Evolutionary conservation across 495 filamentous ascomycete species (phyloP), one percentile per base, ranked within the genome.

Genomic region (Thermothielavioides terrestris): DNA sequence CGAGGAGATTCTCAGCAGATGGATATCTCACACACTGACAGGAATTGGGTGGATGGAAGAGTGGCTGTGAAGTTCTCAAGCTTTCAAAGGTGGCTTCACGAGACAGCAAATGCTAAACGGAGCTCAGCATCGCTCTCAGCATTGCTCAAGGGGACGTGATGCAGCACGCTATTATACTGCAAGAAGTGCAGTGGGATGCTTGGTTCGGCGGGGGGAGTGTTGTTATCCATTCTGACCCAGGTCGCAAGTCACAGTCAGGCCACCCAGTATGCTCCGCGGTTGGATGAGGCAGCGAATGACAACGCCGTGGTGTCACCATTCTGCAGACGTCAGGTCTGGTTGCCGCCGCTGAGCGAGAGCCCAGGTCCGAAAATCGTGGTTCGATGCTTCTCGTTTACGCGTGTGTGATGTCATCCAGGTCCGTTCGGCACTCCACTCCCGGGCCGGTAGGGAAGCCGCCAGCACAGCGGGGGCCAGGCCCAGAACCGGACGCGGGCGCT

Each of bases 391-490:
- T 50, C 37, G 38, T 42, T 41, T 34, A 54, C 46, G 55, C 35
- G n/a, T 9, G n/a, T 35, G 50, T 58, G 55, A 58, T 58, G 55
- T 58, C 50, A 57, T 57, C 26, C 32, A 53, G 42, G 12, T 42
- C 17, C 21, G 47, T 1, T 27, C 37, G 10, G 18, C 36, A 6
- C 14, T 11, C 25, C 14, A 5, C 21, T 12, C n/a, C 21, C 21
- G 28, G n/a, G n/a, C n/a, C 20, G 9, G 15, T 8, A 2, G 12
- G 4, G 20, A 14, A 1, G 3, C 8, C 27, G 5, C n/a, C n/a
- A n/a, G n/a, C n/a, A n/a, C n/a, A n/a, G n/a, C n/a, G 23, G 44
- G 44, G 14, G n/a, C 25, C 40, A 23, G 46, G 12, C 3, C 15
- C 2, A 21, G 31, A 30, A 30, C 34, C 23, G 25, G 31, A 11